Percentiles rank a stretch among this genome's conserved stretches.
Evolutionary conservation across 306 rosid species (phyloP).

Genomic region (Castanea mollissima): DNA sequence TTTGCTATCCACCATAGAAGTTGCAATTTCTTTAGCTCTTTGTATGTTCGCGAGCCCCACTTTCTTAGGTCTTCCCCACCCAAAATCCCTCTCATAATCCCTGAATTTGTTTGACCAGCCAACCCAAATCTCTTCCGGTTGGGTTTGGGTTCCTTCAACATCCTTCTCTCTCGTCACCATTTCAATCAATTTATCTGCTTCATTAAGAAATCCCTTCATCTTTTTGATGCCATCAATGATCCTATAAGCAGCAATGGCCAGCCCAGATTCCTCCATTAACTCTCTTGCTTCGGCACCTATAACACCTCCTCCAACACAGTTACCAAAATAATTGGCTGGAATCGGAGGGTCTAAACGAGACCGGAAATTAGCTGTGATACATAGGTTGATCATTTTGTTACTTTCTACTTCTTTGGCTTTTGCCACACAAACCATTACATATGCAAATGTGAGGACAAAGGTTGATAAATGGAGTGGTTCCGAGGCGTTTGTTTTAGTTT

Average conservation of each 20-base stretch:
- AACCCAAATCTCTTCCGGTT: neutral
- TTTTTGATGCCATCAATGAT: constrained; percentile 11
- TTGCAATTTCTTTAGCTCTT: constrained; percentile 2
- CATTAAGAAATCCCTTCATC: constrained; percentile 20
- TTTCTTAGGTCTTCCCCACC: constrained; percentile 47
- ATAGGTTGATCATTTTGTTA: neutral
- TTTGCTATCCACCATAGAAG: constrained; percentile 28
- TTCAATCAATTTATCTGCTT: neutral
- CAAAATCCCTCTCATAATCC: constrained; percentile 33
- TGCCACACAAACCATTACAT: constrained; percentile 24
- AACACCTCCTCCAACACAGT: constrained; percentile 16
- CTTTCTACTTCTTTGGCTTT: constrained; percentile 25
- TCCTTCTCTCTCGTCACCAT: neutral
- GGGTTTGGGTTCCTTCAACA: no score
- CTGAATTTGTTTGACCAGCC: constrained; percentile 34
- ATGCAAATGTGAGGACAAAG: constrained; percentile 27
- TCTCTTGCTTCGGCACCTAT: neutral
- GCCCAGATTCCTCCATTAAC: constrained; percentile 15
- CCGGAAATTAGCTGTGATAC: constrained; percentile 26
- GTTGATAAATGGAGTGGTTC: constrained; percentile 27
- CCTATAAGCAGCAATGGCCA: constrained; percentile 4
- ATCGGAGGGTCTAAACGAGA: constrained; percentile 25
- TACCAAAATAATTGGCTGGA: constrained; percentile 41
- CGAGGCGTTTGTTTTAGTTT: neutral
- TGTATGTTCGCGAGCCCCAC: constrained; percentile 20